Base-by-base conservation (phyloP, 75 land plant species). In the Selaginella tamariscina region DNA sequence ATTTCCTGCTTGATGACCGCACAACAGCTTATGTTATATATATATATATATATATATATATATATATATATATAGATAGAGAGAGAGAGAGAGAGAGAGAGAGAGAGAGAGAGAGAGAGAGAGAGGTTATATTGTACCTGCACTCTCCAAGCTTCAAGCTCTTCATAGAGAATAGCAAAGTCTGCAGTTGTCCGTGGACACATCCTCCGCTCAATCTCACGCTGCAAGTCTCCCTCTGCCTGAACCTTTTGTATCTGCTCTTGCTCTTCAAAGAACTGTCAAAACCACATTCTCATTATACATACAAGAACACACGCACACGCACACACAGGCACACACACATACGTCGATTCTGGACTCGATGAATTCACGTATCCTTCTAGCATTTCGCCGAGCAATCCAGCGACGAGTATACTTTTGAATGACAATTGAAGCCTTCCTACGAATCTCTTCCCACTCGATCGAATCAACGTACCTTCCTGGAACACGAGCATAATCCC, bases 401-500 rank as follows among this genome's bases (percentile, higher is more conserved):
- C 74, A 54, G 54, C 70, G 56, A 8, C 78, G 75, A 24, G 70
- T 49, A 54, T 72, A 63, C 13, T 60, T 73, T 62, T 77, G 78
- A 44, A 77, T 77, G 0, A 60, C 24, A 31, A 72, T 72, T 0
- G 78, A 71, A 22, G 78, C 78, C 32, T 22, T 24, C 15, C 44
- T 56, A 20, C 78, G 75, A 27, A 56, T 68, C 29, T 66, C 54
- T 64, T 55, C 59, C 78, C 78, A 77, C 31, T 54, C 64, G 5
- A 69, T 67, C 0, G 78, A 71, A 30, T 71, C 74, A 56, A 64
- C 70, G 24, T 77, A 77, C n/a, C 62, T 56, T 11, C 78, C 78
- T 9, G 70, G 66, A 44, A 66, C 27, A 27, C 56, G 60, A 27
- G 32, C 30, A 68, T 77, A 63, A 24, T 72, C 78, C 23, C 54